These are phyloP conservation scores for Polygonum aviculare DNA, from an alignment of 148 eudicot species.

Conservation along the genomic window DNA sequence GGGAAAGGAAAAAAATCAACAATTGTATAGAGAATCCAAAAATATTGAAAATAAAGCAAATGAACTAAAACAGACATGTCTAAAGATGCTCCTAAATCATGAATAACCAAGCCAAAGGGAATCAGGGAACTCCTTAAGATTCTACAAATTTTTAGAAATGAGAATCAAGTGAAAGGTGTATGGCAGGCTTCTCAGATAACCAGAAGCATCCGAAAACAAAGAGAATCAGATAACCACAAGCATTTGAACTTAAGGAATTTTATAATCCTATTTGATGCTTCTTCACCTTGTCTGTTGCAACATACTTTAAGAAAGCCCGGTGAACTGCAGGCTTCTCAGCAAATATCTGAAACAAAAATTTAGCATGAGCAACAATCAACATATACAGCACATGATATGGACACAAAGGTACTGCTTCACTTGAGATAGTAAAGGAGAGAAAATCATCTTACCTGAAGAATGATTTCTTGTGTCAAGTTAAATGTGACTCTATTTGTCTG, in stretches of 20 bases:
- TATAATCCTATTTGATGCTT: not conserved
- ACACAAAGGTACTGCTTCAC: not conserved
- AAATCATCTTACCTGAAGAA: conserved; percentile 63
- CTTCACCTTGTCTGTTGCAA: conserved; percentile 65
- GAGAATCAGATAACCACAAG: not conserved
- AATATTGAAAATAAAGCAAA: not conserved
- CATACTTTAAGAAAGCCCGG: conserved; percentile 74
- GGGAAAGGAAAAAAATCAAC: not conserved
- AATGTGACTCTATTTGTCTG: conserved; percentile 94
- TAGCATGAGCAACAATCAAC: conserved; percentile 7
- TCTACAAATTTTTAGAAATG: not conserved
- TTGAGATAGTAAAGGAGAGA: not conserved
- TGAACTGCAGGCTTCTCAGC: conserved; percentile 99
- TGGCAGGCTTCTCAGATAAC: too few species aligned
- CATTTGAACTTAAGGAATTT: not conserved
- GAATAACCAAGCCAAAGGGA: not conserved
- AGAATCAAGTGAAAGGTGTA: not conserved
- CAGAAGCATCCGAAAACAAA: too few species aligned
- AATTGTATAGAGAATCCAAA: not conserved
- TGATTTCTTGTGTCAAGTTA: conserved; percentile 87
- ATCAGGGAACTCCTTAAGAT: not conserved
- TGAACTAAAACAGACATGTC: not conserved
- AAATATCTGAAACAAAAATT: conserved; percentile 55
- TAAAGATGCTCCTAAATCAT: not conserved
- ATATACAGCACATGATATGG: not conserved